Base-by-base conservation (phyloP, 176 grass and related monocot species). In the Musa itinerans region DNA sequence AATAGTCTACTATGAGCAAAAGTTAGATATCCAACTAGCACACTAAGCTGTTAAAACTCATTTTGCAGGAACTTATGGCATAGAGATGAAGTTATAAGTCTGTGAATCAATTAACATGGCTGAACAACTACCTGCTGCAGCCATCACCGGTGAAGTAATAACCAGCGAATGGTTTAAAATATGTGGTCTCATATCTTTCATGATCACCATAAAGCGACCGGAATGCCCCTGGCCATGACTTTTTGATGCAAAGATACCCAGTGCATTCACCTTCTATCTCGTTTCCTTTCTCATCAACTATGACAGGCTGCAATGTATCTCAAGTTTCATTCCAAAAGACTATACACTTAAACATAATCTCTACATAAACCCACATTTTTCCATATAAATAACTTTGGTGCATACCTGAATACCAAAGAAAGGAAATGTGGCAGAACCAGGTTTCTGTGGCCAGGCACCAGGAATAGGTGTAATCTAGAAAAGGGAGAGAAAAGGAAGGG, bases 91-190 rank as follows among this genome's bases (percentile, higher is more conserved):
- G 10, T 65, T 26, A 23, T 21, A 65, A 26, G 23, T 1, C 26
- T 11, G 29, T 11, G 29, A 12, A 19, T 69, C 57, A 61, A 48
- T 49, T 49, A 43, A 9, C 8, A 51, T 9, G 20, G 9, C 43
- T 54, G 78, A 48, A 72, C 11, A 65, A 6, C 67, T 85, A 96
- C 93, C 89, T 90, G 43, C 90, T 85, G 85, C 94, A 93, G 63
- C 94, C 94, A 85, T 97, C 94, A 49, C 94, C 94, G 1, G 88
- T 90, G 78, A 97, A 97, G 78, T 93, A 97, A 82, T 97, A 97
- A 68, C 90, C 94, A 73, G 90, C 25, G 68, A 97, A 97, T 77
- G 94, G 94, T 87, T 93, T 97, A 56, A 90, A 97, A 79, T 97
- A 97, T 75, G 94, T 89, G 1, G 90, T 97, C 69, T 97, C 93